Evolutionary conservation across 1,139 yeast species (phyloP).

Genomic region (Blastobotrys petasosporus): DNA sequence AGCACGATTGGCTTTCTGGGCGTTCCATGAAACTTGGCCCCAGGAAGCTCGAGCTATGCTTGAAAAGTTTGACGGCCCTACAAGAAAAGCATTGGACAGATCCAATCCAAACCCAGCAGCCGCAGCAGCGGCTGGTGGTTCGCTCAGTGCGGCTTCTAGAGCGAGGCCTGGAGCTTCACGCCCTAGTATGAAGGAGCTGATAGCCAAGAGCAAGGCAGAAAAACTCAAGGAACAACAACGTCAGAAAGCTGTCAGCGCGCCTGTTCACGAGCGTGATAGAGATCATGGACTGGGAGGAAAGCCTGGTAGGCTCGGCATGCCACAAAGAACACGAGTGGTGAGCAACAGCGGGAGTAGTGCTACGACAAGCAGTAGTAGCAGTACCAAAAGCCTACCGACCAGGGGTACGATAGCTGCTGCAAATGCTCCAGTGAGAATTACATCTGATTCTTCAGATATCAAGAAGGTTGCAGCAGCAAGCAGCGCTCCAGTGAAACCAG

Average conservation of each 20-base stretch:
- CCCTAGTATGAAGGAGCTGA: conserved; percentile 18
- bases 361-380: neutral
- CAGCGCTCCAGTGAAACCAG: neutral
- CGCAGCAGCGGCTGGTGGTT: neutral
- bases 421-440: conserved; percentile 5
- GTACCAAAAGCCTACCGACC: neutral
- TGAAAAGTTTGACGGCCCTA: conserved; percentile 41
- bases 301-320: conserved; percentile 13
- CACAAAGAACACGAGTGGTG: conserved; percentile 10
- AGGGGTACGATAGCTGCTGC: neutral
- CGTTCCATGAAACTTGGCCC: conserved; percentile 47
- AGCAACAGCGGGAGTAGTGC: neutral
- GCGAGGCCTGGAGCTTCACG: neutral
- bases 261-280: conserved; percentile 2
- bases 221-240: conserved; percentile 6
- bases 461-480: neutral
- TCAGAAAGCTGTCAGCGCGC: conserved; percentile 3
- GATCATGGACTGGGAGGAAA: conserved; percentile 5
- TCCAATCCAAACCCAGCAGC: conserved; percentile 31
- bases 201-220: conserved; percentile 17
- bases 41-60: conserved; percentile 37
- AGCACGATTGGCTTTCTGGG: conserved; percentile 73
- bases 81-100: conserved; percentile 51
- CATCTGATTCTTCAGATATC: conserved; percentile 1
- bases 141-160: neutral